Evolutionary conservation across 176 grass and related monocot genomes (phyloP).

Genomic region (Oryza longistaminata): DNA sequence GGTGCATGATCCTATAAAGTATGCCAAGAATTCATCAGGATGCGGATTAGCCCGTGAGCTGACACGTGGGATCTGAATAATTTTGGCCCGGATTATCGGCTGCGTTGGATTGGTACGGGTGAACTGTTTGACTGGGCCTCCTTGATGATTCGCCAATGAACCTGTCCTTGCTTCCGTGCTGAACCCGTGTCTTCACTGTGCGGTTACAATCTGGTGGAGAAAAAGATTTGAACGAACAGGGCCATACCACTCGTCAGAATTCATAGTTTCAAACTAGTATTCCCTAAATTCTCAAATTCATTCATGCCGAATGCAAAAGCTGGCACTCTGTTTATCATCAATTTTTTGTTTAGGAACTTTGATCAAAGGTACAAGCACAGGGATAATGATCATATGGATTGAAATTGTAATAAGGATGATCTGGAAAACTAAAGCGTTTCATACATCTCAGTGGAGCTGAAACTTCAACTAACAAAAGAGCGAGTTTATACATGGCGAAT

Average conservation of each 20-base stretch:
- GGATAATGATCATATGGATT: neutral
- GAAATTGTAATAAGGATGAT: neutral
- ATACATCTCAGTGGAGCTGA: neutral
- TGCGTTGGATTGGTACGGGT: neutral
- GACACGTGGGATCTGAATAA: neutral
- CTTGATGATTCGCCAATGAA: neutral
- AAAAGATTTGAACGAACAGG: no score
- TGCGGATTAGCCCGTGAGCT: neutral
- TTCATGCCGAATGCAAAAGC: neutral
- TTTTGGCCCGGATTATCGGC: neutral
- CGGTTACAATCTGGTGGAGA: no score
- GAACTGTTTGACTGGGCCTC: neutral
- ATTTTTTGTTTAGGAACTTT: neutral
- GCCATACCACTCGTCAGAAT: no score
- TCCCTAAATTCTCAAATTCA: neutral
- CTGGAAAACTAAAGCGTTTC: neutral
- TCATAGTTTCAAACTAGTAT: no score
- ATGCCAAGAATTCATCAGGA: neutral
- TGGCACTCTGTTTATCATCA: neutral
- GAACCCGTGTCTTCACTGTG: neutral
- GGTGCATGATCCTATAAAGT: neutral
- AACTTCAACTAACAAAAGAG: neutral
- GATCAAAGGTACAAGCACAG: neutral
- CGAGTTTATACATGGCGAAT: slow-evolving; percentile 35
- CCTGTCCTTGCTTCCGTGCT: neutral